Evolutionary conservation across 768 basidiomycete species (phyloP), one percentile per base, ranked within the genome.

Genomic region (Roridomyces roridus): DNA sequence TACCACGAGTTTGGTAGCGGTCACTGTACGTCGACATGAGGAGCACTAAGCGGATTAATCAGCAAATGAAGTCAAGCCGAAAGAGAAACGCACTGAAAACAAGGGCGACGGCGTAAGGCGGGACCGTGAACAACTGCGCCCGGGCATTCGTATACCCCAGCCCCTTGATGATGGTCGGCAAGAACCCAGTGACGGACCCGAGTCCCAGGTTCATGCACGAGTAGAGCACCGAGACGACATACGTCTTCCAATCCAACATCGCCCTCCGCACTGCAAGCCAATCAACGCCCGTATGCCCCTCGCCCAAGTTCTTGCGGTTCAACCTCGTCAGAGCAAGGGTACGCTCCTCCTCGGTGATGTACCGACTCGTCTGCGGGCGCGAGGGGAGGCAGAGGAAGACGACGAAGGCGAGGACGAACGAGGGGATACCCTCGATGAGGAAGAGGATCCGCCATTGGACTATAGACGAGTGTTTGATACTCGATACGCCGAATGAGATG

Each of bases 341-440:
- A 45, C 57, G 57, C 50, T 58, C 31, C 5, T 51, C 50, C 39
- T 41, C 45, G 31, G 21, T 42, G 24, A 58, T 17, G 17, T 58
- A 58, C 2, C 4, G 2, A 24, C 12, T 20, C 1, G 57, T 58
- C 46, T 58, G 50, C 25, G 57, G 57, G 45, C 57, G 57, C 39
- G 57, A 58, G 39, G 57, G 57, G 29, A 58, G 57, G 50, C 31
- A 58, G 39, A 58, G 20, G 45, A 58, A 58, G 6, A 58, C 57
- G 40, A 23, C 28, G 39, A 51, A 17, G 7, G 57, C 57, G 39
- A 58, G 50, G 45, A 58, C 24, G 39, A 58, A 58, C 24, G 23
- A 26, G 5, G 57, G 57, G 29, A 52, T 25, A 31, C 57, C 57
- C n/a, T 58, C 57, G 57, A 58, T 58, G 50, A 58, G 57, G 57